Percentiles rank a stretch among this genome's conserved stretches.
Evolutionary conservation across 148 eudicot species (phyloP).

Genomic region (Beta vulgaris): DNA sequence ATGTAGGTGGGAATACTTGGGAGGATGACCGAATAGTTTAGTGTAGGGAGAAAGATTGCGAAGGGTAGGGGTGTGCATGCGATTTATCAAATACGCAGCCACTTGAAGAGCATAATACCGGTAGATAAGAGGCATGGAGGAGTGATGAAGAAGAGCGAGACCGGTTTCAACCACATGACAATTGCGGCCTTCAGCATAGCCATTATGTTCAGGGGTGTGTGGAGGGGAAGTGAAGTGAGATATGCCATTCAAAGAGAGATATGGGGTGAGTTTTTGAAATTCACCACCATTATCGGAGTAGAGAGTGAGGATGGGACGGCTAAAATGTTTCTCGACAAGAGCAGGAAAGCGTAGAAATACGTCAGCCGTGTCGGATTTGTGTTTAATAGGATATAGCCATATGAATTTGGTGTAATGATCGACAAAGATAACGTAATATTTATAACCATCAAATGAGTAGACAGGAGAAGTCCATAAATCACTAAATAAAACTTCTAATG

Average conservation of each 20-base stretch:
- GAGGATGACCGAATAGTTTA: not conserved
- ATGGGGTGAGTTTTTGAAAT: too few species aligned
- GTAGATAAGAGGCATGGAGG: not conserved
- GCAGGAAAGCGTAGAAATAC: not conserved
- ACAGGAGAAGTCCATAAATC: too few species aligned
- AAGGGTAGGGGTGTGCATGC: not conserved
- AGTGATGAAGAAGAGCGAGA: not conserved
- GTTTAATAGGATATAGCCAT: not conserved
- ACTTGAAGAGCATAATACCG: not conserved
- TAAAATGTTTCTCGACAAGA: constrained; percentile 3
- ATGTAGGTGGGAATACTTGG: not conserved
- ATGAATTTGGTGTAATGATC: constrained; percentile 1
- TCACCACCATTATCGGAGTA: too few species aligned
- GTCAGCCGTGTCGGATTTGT: not conserved
- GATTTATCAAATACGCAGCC: too few species aligned
- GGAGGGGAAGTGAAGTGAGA: not conserved
- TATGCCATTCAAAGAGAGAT: not conserved
- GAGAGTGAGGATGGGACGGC: too few species aligned
- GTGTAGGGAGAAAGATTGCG: not conserved
- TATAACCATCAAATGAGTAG: not conserved
- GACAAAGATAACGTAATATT: not conserved
- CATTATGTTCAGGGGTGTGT: not conserved
- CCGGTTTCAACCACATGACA: too few species aligned
- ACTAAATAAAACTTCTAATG: not conserved
- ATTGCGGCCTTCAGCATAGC: too few species aligned